Percentiles rank a stretch among this genome's conserved stretches.
Conservation (phyloP, 2,329 filamentous ascomycete species). For the Sporothrix euskadiensis region DNA sequence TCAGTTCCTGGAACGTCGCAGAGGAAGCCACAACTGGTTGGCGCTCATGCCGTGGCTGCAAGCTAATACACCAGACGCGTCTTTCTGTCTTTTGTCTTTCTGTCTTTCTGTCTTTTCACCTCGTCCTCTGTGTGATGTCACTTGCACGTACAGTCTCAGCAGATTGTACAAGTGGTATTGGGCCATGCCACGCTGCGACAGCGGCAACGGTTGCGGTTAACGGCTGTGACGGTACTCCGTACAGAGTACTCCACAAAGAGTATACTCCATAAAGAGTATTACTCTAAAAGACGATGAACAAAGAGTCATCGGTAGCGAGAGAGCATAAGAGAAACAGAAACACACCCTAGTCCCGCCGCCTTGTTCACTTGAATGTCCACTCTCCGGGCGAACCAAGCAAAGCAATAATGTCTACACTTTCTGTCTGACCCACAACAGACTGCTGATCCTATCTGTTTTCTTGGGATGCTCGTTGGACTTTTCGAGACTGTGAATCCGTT, state of each 20-base stretch:
- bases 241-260: no score
- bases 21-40: neutral
- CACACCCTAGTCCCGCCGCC: neutral
- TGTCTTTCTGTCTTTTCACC: neutral
- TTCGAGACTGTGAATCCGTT: neutral
- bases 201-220: slow-evolving; percentile 9
- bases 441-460: slow-evolving; percentile 1
- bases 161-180: neutral
- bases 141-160: neutral
- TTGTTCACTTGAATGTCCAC: neutral
- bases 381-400: neutral
- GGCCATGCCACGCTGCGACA: neutral
- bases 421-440: neutral
- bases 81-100: neutral
- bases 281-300: neutral
- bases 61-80: neutral
- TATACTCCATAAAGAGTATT: no score
- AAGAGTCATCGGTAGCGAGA: neutral
- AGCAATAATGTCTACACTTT: neutral
- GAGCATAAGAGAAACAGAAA: neutral
- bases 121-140: neutral
- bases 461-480: neutral
- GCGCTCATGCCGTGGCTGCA: neutral
- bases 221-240: neutral
- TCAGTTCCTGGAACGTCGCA: neutral